Evolutionary conservation across 805 yeast genomes (phyloP), one percentile per base, ranked within the genome.

Genomic region (Saccharomyces kudriavzevii): DNA sequence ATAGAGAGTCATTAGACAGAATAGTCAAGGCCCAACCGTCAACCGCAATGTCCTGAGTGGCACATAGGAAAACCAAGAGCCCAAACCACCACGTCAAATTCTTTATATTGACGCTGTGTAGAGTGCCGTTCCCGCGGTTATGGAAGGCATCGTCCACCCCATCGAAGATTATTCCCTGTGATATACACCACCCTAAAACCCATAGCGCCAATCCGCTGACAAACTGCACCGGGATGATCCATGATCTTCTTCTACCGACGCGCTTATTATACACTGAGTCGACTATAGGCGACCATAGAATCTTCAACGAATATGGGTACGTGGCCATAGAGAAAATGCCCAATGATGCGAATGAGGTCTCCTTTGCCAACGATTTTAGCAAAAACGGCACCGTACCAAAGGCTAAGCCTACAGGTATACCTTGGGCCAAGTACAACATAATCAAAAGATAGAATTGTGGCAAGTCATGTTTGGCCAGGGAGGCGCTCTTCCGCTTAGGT

Each of bases 11-110:
- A 26, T 83, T 83, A 17, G 91, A 82, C 51, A 94, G 74, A 43
- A 92, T 82, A 1, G 97, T 94, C 64, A 94, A 73, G 0, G 98
- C 97, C 99, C 99, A 94, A 10, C 99, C 98, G 72, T 94, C 99
- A 24, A 94, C 99, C 0, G 99, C 98, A 53, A 94, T 94, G 67
- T 94, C 99, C 70, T 94, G 99, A 0, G 99, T 92, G 0, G 98
- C 97, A 72, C 97, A 91, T 55, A 91, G 76, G 54, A 92, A 80
- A 30, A 94, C 94, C 55, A 94, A 73, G 24, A 82, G 58, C 62
- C 91, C 87, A 70, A 94, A 94, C 53, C 82, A 77, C 49, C 74
- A 60, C 0, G 98, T 89, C 56, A 94, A 79, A 2, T 70, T 65
- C 14, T 53, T 24, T 17, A 68, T 56, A 47, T 61, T 57, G 14